phyloP scores from a whole-genome alignment of 2,329 filamentous ascomycete genomes.

The Fonsecaea nubica region DNA sequence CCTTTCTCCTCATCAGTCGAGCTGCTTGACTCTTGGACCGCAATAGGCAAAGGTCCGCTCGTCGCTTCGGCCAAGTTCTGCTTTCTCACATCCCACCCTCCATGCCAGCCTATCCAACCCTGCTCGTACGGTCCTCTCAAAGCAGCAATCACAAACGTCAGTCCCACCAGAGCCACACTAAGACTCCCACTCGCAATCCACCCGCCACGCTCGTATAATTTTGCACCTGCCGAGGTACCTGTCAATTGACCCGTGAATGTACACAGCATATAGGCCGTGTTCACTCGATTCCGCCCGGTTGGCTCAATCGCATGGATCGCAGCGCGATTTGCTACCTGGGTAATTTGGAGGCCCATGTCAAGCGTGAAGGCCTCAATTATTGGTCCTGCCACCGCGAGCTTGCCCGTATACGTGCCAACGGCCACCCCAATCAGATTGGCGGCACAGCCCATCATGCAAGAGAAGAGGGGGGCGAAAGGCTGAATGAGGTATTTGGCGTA shows the following conservation, averaged over 20 bases:
- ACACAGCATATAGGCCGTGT: slow-evolving; percentile 81
- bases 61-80: slow-evolving; percentile 33
- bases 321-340: slow-evolving; percentile 74
- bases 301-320: slow-evolving; percentile 75
- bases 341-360: slow-evolving; percentile 75
- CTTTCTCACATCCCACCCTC: slow-evolving; percentile 59
- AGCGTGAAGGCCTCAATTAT: slow-evolving; percentile 73
- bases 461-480: slow-evolving; percentile 66
- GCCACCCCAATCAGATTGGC: slow-evolving; percentile 67
- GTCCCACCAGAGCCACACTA: slow-evolving; percentile 61
- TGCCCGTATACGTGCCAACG: slow-evolving; percentile 73
- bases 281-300: slow-evolving; percentile 74
- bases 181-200: slow-evolving; percentile 65
- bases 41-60: slow-evolving; percentile 22
- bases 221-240: slow-evolving; percentile 67
- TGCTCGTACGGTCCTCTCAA: slow-evolving; percentile 63
- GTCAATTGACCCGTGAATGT: slow-evolving; percentile 78
- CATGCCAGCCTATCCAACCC: slow-evolving; percentile 66
- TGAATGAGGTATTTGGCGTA: slow-evolving; percentile 76
- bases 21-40: neutral
- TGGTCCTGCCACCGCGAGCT: slow-evolving; percentile 71
- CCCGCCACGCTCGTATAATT: slow-evolving; percentile 62
- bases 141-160: slow-evolving; percentile 56
- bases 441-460: slow-evolving; percentile 67
- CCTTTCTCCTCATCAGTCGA: slow-evolving; percentile 14